Evolutionary conservation across 768 basidiomycete species (phyloP).

Genomic region (Mycena haematopus): DNA sequence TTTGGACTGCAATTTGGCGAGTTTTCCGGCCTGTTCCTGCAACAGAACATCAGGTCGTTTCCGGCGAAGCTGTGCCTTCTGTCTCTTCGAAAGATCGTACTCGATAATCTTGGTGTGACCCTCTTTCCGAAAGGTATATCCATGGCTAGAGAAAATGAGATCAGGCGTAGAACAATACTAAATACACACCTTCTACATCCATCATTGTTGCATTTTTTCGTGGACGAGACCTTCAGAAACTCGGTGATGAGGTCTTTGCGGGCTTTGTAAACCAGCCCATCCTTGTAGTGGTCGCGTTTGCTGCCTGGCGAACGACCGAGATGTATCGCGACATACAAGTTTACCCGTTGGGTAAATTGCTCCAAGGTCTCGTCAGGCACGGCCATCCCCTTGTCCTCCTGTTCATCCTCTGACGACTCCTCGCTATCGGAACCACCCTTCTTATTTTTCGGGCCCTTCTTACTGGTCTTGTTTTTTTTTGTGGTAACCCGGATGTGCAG

Average conservation of each 20-base stretch:
- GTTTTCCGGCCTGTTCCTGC: constrained; percentile 48
- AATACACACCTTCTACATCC: constrained; percentile 80
- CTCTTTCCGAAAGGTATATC: constrained; percentile 92
- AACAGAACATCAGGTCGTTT: constrained; percentile 81
- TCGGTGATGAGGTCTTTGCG: constrained; percentile 84
- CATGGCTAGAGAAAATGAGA: constrained; percentile 52
- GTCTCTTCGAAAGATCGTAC: constrained; percentile 83
- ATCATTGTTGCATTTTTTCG: constrained; percentile 77
- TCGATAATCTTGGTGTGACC: constrained; percentile 94
- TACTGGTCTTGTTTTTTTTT: constrained; percentile 35
- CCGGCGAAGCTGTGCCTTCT: constrained; percentile 66
- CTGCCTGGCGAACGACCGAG: constrained; percentile 53
- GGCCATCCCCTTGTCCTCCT: constrained; percentile 51
- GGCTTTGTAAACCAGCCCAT: constrained; percentile 84
- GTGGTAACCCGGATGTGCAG: constrained; percentile 52
- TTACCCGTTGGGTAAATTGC: constrained; percentile 67
- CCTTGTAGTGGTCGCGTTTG: constrained; percentile 88
- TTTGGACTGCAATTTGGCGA: constrained; percentile 35
- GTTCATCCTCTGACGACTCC: constrained; percentile 39
- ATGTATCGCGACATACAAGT: constrained; percentile 69
- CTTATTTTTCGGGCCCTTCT: constrained; percentile 31
- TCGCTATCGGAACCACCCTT: constrained; percentile 46
- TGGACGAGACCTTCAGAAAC: constrained; percentile 72
- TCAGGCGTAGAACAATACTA: background rate
- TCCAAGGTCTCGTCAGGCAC: constrained; percentile 62